Evolutionary conservation across 495 filamentous ascomycete species (phyloP).

Genomic region (Lepraria neglecta): DNA sequence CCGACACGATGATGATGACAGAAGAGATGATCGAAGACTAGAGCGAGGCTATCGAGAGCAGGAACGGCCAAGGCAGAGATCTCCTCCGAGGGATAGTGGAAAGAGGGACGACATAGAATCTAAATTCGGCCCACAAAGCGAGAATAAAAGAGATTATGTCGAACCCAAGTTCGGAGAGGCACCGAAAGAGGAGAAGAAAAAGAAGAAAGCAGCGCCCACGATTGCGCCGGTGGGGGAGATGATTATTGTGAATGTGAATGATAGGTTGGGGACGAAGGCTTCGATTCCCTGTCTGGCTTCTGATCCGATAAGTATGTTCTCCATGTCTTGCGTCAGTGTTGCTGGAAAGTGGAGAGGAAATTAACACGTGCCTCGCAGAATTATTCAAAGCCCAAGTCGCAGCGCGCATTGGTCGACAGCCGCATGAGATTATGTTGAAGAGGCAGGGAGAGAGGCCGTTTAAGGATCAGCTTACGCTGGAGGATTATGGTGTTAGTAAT

Average conservation of each 20-base stretch:
- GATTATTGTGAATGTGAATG: constrained; percentile 90
- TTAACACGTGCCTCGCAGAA: constrained; percentile 30
- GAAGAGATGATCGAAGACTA: constrained; percentile 30
- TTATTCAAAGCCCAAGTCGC: constrained; percentile 89
- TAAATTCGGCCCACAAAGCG: constrained; percentile 14
- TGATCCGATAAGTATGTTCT: constrained; percentile 59
- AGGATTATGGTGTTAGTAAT: constrained; percentile 84
- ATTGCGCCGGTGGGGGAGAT: constrained; percentile 52
- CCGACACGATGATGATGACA: constrained; percentile 38
- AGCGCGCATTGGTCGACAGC: constrained; percentile 74
- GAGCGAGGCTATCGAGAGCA: constrained; percentile 53
- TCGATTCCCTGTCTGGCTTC: constrained; percentile 78
- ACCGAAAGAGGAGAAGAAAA: constrained; percentile 34
- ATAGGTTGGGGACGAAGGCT: constrained; percentile 84
- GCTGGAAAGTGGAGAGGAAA: neutral
- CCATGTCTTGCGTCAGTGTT: neutral
- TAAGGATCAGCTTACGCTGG: constrained; percentile 77
- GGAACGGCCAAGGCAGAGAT: constrained; percentile 28
- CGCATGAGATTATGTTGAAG: constrained; percentile 87
- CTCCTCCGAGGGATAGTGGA: constrained; percentile 21
- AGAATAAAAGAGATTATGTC: neutral
- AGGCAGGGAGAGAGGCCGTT: constrained; percentile 86
- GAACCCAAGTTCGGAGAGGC: constrained; percentile 23
- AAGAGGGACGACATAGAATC: constrained; percentile 13
- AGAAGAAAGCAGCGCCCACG: constrained; percentile 31